These are phyloP conservation scores for Starmera caribaea DNA, from an alignment of 805 yeast species.

Conservation along the genomic window DNA sequence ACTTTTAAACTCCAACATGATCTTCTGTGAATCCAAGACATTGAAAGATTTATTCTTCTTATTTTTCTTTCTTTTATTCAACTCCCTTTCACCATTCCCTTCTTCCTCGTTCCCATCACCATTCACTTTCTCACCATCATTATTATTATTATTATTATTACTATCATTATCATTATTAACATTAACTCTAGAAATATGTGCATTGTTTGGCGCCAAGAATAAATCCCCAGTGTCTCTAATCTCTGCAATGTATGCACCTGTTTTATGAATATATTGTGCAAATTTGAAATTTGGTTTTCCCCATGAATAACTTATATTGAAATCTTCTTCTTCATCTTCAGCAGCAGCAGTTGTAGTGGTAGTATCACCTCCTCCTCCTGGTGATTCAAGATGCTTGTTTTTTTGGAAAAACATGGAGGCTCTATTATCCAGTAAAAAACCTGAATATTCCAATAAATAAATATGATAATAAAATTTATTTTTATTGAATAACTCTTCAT, in stretches of 20 bases:
- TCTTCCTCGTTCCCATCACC: constrained; percentile 16
- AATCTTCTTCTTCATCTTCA: constrained; percentile 21
- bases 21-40: constrained; percentile 56
- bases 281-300: constrained; percentile 75
- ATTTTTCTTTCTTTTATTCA: constrained; percentile 10
- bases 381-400: constrained; percentile 5
- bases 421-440: constrained; percentile 74
- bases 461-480: constrained; percentile 70
- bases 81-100: too few species aligned
- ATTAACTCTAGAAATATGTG: constrained; percentile 68
- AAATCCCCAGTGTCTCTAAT: constrained; percentile 69
- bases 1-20: constrained; percentile 59
- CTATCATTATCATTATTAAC: constrained; percentile 26
- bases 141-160: neutral
- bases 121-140: constrained; percentile 30
- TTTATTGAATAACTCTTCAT: constrained; percentile 29
- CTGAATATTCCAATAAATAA: constrained; percentile 56
- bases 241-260: constrained; percentile 89
- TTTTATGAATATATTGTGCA: constrained; percentile 81
- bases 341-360: too few species aligned
- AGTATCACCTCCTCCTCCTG: too few species aligned
- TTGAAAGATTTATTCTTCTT: constrained; percentile 14
- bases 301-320: constrained; percentile 83
- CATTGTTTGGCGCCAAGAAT: constrained; percentile 79
- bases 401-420: constrained; percentile 55